Conservation (phyloP, 2,329 filamentous ascomycete genomes). For the Volutella citrinella region DNA sequence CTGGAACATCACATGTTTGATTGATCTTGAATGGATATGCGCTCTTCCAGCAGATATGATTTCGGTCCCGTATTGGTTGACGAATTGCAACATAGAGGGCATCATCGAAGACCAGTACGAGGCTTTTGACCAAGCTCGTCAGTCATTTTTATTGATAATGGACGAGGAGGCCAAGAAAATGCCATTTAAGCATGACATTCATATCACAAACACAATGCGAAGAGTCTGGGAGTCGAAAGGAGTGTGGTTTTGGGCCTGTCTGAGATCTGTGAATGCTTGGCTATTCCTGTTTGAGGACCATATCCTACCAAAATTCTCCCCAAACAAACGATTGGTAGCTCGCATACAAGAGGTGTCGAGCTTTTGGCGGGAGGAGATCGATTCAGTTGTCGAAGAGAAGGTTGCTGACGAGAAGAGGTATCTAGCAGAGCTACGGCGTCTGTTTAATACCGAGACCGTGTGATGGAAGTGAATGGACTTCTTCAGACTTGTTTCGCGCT, state of each 20-base stretch:
- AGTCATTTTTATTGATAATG: constrained; percentile 13
- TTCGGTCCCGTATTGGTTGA: constrained; percentile 31
- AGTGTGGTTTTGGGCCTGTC: constrained; percentile 20
- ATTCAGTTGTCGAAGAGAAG: constrained; percentile 7
- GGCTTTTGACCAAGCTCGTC: constrained; percentile 10
- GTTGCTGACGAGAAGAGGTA: constrained; percentile 15
- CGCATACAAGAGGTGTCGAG: constrained; percentile 11
- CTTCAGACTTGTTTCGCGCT: too few relatives aligned
- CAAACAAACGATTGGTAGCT: constrained; percentile 7
- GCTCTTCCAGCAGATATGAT: constrained; percentile 29
- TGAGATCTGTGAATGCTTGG: constrained; percentile 17
- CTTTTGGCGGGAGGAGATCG: constrained; percentile 12
- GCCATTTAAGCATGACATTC: constrained; percentile 11
- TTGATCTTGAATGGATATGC: constrained; percentile 34
- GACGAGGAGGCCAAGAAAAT: constrained; percentile 9
- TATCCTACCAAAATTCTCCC: constrained; percentile 14
- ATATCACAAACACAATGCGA: constrained; percentile 13
- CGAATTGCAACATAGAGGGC: constrained; percentile 16
- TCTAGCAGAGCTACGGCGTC: constrained; percentile 9
- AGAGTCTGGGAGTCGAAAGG: constrained; percentile 16
- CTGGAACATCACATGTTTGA: constrained; percentile 30
- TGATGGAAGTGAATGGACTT: too few relatives aligned
- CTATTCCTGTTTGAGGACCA: constrained; percentile 19
- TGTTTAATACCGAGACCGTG: too few relatives aligned
- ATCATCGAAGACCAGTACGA: constrained; percentile 13